These are phyloP conservation scores for Neurospora intermedia DNA, from an alignment of 495 filamentous ascomycete genomes.

Conservation along the genomic window DNA sequence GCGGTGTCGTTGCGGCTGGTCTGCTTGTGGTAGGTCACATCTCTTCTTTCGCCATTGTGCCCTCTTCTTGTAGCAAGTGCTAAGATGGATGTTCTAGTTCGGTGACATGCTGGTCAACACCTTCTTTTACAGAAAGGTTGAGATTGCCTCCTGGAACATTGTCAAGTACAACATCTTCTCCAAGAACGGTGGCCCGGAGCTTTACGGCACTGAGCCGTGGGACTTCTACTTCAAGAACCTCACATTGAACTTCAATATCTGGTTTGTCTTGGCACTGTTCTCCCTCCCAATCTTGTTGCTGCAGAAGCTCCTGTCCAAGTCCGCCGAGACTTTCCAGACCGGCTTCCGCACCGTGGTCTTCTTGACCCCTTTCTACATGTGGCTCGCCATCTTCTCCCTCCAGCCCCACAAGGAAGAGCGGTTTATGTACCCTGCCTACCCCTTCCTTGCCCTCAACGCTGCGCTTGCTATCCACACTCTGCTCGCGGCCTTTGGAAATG, in stretches of 20 bases:
- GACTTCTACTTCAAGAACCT: constrained; percentile 92
- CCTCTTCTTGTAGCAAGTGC: constrained; percentile 4
- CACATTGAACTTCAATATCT: constrained; percentile 87
- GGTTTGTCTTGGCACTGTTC: constrained; percentile 75
- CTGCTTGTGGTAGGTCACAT: constrained; percentile 54
- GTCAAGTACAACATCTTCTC: constrained; percentile 92
- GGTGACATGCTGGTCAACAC: constrained; percentile 58
- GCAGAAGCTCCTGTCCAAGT: constrained; percentile 35
- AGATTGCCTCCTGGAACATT: constrained; percentile 81
- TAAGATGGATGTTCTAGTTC: constrained; percentile 14
- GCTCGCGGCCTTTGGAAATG: constrained; percentile 57
- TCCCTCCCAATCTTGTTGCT: constrained; percentile 50
- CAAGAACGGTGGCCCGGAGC: constrained; percentile 68
- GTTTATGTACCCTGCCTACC: constrained; percentile 97
- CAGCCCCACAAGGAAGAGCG: constrained; percentile 98
- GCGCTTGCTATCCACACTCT: constrained; percentile 75
- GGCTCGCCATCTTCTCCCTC: constrained; percentile 80
- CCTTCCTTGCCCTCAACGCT: constrained; percentile 83
- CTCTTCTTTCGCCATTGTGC: constrained; percentile 3
- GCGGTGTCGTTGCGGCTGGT: constrained; percentile 57
- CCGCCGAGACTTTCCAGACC: constrained; percentile 32
- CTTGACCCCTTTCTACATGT: constrained; percentile 81
- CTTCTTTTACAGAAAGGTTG: constrained; percentile 71
- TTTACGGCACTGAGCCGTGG: constrained; percentile 97
- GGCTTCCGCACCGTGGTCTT: constrained; percentile 64